Evolutionary conservation across 768 basidiomycete genomes (phyloP), one percentile per base, ranked within the genome.

Genomic region (Strobilomyces echinocephalus): DNA sequence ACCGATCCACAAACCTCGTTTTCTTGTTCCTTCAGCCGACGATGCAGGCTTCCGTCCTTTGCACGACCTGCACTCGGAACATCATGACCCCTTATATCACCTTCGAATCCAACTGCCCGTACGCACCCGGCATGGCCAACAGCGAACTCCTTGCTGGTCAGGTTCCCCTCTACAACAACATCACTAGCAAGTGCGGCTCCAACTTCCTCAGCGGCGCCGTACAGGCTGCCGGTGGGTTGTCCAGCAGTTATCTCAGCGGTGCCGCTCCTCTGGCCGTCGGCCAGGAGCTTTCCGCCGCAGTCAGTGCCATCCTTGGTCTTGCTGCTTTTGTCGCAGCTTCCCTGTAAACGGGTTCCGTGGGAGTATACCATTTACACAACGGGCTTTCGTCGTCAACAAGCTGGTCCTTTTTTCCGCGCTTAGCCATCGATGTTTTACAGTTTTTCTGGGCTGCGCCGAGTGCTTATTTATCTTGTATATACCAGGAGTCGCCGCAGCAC

Each of bases 61-160:
- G 95, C 83, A 84, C 78, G 2, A 60, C 84, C 14, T 98, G 95
- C 83, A 84, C 90, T 12, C 82, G 87, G 67, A 79, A 79, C 57
- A 74, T 94, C 65, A 66, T 98, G 59, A 80, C 82, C 2, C 60
- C 83, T 9, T 99, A 90, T 79, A 84, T 91, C 69, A 69, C 74
- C 52, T 95, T 81, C 70, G 89, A 94, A 73, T 79, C 82, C 39
- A 68, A 69, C 52, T 72, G 75, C 41, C 87, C 87, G 1, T 97
- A 92, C 69, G 88, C 79, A 8, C 81, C 87, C 28, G 93, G 95
- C 46, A 63, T 97, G 26, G 49, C 57, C 53, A 76, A 77, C 61
- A 88, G 85, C 63, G 66, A 75, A 14, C 74, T 97, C 50, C 74
- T 98, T 42, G 64, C 73, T 30, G 79, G 79, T 44, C 93, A 97